These are phyloP conservation scores for Psilocybe azurescens DNA, from an alignment of 768 basidiomycete species.

Conservation along the genomic window DNA sequence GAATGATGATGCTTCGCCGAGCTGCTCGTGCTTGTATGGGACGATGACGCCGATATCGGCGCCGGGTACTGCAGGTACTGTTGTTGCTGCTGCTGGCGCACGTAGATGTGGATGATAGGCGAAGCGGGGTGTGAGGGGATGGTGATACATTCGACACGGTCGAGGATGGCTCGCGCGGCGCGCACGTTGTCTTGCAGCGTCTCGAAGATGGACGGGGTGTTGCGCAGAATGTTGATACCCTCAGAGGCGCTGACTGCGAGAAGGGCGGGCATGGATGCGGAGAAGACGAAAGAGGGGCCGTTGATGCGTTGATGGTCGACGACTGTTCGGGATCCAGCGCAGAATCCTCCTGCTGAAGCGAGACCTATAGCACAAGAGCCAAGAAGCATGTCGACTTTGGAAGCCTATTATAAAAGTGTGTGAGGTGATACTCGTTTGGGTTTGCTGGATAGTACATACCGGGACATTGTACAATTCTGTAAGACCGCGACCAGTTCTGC, in stretches of 20 bases:
- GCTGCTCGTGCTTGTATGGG: slow-evolving; percentile 8
- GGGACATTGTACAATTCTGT: slow-evolving; percentile 96
- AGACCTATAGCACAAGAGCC: slow-evolving; percentile 89
- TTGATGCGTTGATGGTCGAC: slow-evolving; percentile 98
- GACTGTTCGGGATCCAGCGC: slow-evolving; percentile 83
- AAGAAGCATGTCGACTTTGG: slow-evolving; percentile 93
- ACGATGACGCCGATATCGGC: slow-evolving; percentile 21
- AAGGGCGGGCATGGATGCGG: slow-evolving; percentile 90
- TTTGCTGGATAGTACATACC: slow-evolving; percentile 46
- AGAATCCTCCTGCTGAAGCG: slow-evolving; percentile 90
- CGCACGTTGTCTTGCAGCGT: slow-evolving; percentile 83
- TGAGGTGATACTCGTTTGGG: not conserved
- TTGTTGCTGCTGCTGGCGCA: slow-evolving; percentile 1
- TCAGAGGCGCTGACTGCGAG: slow-evolving; percentile 89
- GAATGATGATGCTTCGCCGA: slow-evolving; percentile 41
- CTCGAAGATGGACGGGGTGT: slow-evolving; percentile 75
- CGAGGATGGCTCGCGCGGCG: slow-evolving; percentile 79
- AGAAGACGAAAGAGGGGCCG: slow-evolving; percentile 94
- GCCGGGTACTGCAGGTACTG: slow-evolving; percentile 11
- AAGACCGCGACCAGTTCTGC: slow-evolving; percentile 91
- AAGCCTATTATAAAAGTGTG: slow-evolving; percentile 53
- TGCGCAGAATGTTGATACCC: slow-evolving; percentile 79
- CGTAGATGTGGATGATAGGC: slow-evolving; percentile 82
- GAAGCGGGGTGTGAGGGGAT: slow-evolving; percentile 88
- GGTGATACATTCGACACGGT: slow-evolving; percentile 79